Base-by-base conservation (phyloP, 176 grass and related monocot species). In the Guadua angustifolia region DNA sequence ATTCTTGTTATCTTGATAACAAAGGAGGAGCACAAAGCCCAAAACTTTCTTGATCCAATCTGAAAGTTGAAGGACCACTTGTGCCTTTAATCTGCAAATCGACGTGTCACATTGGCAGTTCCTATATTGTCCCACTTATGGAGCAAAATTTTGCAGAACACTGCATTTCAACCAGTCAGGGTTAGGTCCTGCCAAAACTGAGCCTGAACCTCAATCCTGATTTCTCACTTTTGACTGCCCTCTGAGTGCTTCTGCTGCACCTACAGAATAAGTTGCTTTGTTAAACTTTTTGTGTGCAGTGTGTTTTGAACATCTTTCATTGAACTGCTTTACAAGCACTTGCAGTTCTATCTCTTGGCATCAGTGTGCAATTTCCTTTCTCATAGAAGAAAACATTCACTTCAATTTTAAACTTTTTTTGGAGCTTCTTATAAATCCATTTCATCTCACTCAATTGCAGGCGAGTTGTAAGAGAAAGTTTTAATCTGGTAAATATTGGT, bases 51-150 rank as follows among this genome's bases (percentile, higher is more conserved):
- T 58, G 80, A 87, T 83, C 75, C 75, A 90, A 87, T 87, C 84
- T 75, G 69, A 87, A 90, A 83, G 51, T 24, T 58, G 2, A 63
- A 90, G 89, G 89, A 87, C 89, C 89, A 90, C 89, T 3, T 80
- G 74, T 62, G 80, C 50, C 58, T 83, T 71, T 72, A 79, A 58
- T 67, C 84, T 90, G 79, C 79, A 56, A 83, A 83, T 72, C 11
- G n/a, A n/a, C 79, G 51, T 53, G 32, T 74, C 51, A 22, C 67
- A 39, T 58, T 86, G 78, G 73, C 66, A 58, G 74, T 74, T 86
- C 64, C 49, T 69, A 55, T 82, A 26, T 66, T 39, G 62, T 75
- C 75, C 43, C 68, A 87, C 74, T 83, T 50, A 7, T 77, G 26
- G 36, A 57, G 72, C 64, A 73, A 56, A 32, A 14, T 75, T 40